Base-by-base conservation (phyloP, 2,329 filamentous ascomycete genomes). In the Cercospora janseana region DNA sequence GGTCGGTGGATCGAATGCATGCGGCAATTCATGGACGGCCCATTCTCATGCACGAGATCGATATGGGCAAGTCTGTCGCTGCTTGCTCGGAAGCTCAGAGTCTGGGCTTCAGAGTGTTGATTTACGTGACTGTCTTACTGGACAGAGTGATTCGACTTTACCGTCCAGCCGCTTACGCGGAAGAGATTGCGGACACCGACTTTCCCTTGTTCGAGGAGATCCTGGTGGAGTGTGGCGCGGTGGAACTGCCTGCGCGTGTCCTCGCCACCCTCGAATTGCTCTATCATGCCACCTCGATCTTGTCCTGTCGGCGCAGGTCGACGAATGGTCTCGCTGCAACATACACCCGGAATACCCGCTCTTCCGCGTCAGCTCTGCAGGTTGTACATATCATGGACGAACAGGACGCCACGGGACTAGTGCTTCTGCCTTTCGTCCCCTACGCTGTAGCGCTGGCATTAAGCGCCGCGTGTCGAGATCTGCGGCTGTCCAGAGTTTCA, bases 201-300 rank as follows among this genome's bases (percentile, higher is more conserved):
- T 56, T 53, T 27, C 54, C 47, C 18, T 27, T 27, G 5, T 53
- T 56, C 29, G 54, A 47, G 27, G 50, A 53, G 34, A 41, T 46
- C 26, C 37, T 51, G 9, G 40, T 34, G 12, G 18, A 51, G 13
- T 46, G 40, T 28, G 20, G 28, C n/a, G 47, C 51, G 7, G 24
- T 34, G 10, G 21, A 37, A 9, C 44, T 50, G 9, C 48, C 45
- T 20, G 18, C 41, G 8, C 31, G 41, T 28, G 20, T 20, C 12
- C 23, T 53, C 15, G 38, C 46, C 4, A 48, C 43, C n/a, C 26
- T 51, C 27, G 46, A 51, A 27, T 34, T 49, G 5, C 50, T 48
- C 24, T 49, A 53, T 20, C 44, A 49, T 24, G 37, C 43, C 6
- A 38, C 40, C 8, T 43, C 43, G 7, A 37, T 46, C 13, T 21